A percentile compares a stretch with the other conserved stretches of the same genome.
Evolutionary conservation across 2,329 filamentous ascomycete species (phyloP).

Genomic region (Neodidymelliopsis sp.): DNA sequence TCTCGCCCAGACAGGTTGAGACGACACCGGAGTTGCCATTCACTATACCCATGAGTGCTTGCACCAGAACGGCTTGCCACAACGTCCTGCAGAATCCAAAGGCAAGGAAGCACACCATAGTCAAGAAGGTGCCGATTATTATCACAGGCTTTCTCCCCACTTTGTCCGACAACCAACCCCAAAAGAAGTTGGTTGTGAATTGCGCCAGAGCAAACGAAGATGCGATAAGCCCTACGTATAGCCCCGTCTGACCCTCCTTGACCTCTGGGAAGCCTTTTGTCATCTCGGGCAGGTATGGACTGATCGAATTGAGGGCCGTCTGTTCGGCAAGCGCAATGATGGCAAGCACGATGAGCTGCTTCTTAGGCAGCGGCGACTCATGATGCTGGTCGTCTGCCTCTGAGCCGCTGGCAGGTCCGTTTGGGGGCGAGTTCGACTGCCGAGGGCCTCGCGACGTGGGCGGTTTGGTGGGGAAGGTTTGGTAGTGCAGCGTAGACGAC

Average conservation of each 20-base stretch:
- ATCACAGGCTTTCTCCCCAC: constrained; percentile 85
- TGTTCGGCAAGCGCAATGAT: constrained; percentile 92
- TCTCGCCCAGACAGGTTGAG: constrained; percentile 90
- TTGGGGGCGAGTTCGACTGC: constrained; percentile 44
- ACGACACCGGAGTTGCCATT: constrained; percentile 97
- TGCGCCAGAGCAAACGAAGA: constrained; percentile 93
- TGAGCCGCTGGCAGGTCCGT: constrained; percentile 41
- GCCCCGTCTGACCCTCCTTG: constrained; percentile 71
- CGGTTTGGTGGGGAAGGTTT: constrained; percentile 80
- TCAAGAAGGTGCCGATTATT: constrained; percentile 80
- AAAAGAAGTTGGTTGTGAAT: constrained; percentile 89
- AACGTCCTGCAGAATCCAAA: constrained; percentile 88
- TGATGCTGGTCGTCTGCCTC: constrained; percentile 51
- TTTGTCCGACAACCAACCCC: constrained; percentile 83
- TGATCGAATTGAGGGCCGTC: constrained; percentile 95
- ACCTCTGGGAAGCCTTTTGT: constrained; percentile 84
- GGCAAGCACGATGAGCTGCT: constrained; percentile 84
- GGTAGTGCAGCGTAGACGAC: constrained; percentile 72
- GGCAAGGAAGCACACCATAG: constrained; percentile 79
- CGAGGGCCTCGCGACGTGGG: constrained; percentile 70
- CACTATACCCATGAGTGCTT: constrained; percentile 87
- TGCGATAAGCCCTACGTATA: constrained; percentile 91
- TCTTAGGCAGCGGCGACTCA: constrained; percentile 79
- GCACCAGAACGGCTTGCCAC: constrained; percentile 85
- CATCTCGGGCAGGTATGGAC: constrained; percentile 94